Evolutionary conservation across 352 stramenopile genomes (phyloP), one percentile per base, ranked within the genome.

Genomic region (Phytophthora foliorum): DNA sequence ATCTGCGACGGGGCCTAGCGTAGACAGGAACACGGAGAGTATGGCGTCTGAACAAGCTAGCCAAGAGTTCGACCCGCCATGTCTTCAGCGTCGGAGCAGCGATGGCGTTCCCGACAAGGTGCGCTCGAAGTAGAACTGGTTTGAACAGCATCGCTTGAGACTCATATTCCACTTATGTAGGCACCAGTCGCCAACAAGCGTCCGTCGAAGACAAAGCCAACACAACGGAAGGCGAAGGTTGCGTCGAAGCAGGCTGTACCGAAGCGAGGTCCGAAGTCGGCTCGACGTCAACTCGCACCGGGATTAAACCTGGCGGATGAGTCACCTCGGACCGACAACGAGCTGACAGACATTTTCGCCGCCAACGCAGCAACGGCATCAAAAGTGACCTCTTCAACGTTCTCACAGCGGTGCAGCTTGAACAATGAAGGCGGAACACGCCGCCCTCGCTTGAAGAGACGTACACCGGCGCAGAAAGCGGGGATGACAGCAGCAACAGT

Each of bases 401-500:
- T 53, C 24, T 58, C 34, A 38, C 13, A 49, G 36, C 57, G 59
- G 2, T 13, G 4, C 31, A 53, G 21, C 22, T 14, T 46, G n/a
- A 65, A 19, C 6, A 36, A 11, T 34, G 24, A 32, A 21, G 58
- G 9, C 7, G 32, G 34, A 34, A 29, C 32, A 49, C 67, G 67
- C 16, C 61, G 49, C 17, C 29, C 66, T 53, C 67, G 71, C 31
- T 66, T 78, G 36, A 71, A 73, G 21, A 67, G 66, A 53, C 71
- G 71, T 13, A 73, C 51, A 24, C 54, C 48, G 25, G 67, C 66
- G 16, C 71, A 78, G 38, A 75, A 75, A 57, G 41, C 61, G 27
- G 67, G 67, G 52, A 75, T 58, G 19, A 0, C 54, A 66, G 27
- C 16, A 14, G 24, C 32, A 17, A 14, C 36, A 31, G 29, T 22